These are phyloP conservation scores for Penicillium nucicola DNA, from an alignment of 495 filamentous ascomycete genomes.

Conservation along the genomic window DNA sequence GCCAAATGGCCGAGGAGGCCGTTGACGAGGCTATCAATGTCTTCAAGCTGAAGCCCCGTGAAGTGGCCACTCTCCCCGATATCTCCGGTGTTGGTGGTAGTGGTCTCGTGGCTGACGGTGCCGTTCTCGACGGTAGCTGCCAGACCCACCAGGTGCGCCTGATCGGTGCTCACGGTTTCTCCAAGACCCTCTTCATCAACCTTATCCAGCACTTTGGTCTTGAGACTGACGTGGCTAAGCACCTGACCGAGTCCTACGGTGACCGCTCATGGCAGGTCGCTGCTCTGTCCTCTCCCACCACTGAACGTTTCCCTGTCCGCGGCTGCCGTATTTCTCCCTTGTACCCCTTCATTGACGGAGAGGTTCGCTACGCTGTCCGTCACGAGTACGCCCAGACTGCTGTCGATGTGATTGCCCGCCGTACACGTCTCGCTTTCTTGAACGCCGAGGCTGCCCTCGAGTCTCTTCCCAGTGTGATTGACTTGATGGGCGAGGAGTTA, in stretches of 20 bases:
- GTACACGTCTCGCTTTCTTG: conserved; percentile 87
- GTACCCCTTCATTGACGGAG: conserved; percentile 96
- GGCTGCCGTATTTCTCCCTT: conserved; percentile 76
- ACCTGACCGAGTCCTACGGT: conserved; percentile 86
- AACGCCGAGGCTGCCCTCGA: conserved; percentile 96
- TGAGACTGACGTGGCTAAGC: conserved; percentile 91
- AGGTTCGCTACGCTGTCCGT: conserved; percentile 83
- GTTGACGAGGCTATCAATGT: conserved; percentile 83
- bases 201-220: conserved; percentile 96
- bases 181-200: conserved; percentile 96
- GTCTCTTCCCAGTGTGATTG: conserved; percentile 82
- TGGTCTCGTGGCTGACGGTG: conserved; percentile 64
- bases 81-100: conserved; percentile 72
- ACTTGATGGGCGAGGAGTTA: conserved; percentile 88
- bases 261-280: conserved; percentile 96
- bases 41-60: conserved; percentile 67
- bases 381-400: conserved; percentile 96
- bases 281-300: conserved; percentile 75
- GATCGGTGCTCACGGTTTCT: conserved; percentile 90
- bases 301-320: conserved; percentile 80
- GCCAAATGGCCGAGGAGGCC: conserved; percentile 97
- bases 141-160: conserved; percentile 89
- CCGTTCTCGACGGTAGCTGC: conserved; percentile 76
- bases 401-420: conserved; percentile 82
- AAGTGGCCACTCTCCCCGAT: conserved; percentile 59